Evolutionary conservation across 2,329 filamentous ascomycete genomes (phyloP).

Genomic region (Colletotrichum sublineola): DNA sequence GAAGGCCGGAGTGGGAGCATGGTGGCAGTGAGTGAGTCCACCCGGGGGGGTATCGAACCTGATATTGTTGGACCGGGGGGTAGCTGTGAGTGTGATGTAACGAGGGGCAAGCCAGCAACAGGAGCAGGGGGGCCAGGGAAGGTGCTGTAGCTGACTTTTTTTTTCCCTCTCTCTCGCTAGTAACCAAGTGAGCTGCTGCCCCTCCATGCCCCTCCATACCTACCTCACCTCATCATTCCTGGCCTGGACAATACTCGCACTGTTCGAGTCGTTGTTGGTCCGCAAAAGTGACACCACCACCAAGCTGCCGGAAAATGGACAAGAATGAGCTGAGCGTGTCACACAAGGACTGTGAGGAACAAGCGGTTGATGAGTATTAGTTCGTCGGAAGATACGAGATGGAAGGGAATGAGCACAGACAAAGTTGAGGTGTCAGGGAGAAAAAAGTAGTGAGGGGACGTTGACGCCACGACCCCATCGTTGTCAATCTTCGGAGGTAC

Average conservation of each 20-base stretch:
- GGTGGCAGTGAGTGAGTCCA: constrained; percentile 28
- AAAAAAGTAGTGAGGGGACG: constrained; percentile 29
- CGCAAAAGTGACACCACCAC: constrained; percentile 30
- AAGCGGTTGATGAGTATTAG: constrained; percentile 7
- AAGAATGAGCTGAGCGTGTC: background rate
- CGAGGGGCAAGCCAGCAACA: constrained; percentile 39
- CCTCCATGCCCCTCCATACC: constrained; percentile 39
- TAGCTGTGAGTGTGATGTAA: constrained; percentile 40
- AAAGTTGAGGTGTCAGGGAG: constrained; percentile 27
- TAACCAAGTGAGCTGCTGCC: constrained; percentile 37
- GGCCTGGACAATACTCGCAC: constrained; percentile 12
- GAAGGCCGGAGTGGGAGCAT: background rate
- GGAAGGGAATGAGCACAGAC: constrained; percentile 15
- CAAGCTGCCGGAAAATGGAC: constrained; percentile 14
- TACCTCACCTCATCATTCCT: constrained; percentile 24
- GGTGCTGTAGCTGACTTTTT: constrained; percentile 40
- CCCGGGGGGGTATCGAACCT: constrained; percentile 33
- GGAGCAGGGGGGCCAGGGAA: constrained; percentile 28
- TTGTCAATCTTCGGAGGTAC: background rate
- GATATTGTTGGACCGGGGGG: constrained; percentile 34
- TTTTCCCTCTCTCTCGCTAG: constrained; percentile 26
- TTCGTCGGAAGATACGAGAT: constrained; percentile 20
- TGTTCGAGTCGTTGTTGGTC: constrained; percentile 29
- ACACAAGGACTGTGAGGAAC: background rate
- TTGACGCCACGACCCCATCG: constrained; percentile 6